Base-by-base conservation (phyloP, 164 flowering plant species). In the Platanus orientalis region DNA sequence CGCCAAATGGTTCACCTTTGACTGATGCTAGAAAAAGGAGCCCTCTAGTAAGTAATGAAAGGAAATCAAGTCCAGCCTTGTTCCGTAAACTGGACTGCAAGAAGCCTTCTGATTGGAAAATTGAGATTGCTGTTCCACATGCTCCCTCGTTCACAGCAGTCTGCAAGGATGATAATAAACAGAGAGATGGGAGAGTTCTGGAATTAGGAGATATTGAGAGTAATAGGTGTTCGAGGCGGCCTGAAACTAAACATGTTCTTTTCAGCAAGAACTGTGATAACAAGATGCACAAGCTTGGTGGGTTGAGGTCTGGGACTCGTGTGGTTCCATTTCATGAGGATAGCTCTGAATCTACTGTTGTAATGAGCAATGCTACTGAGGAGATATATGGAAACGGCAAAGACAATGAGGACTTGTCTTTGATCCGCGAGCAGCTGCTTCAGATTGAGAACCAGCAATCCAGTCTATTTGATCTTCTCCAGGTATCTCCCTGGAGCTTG, bases 391-490 rank as follows among this genome's bases (percentile, higher is more conserved):
- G 60, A 47, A 78, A 71, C 63, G 79, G 64, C 16, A 81, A 75
- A 62, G 90, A 83, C 49, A 60, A 68, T 49, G 96, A 84, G 45
- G 93, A 88, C 64, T 73, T 93, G 13, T 83, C 89, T 65, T 61
- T 72, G 72, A 90, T 93, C 56, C 86, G 90, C 9, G 76, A 79
- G 61, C 94, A 93, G 67, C 89, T 93, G 61, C 75, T 79, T 73
- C 96, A 88, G 74, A 93, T 93, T 71, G 98, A 93, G 71, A 81
- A 77, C 53, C 97, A 90, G 76, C 96, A 93, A 65, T 79, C 92
- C 55, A 84, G 80, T 74, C 75, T 93, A 49, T 47, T 88, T 12
- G 94, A 93, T 71, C 85, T 90, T 66, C 80, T 93, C 40, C 96
- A 90, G 96, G 98, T 92, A 72, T 62, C 76, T 59, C 54, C 61